Base-by-base conservation (phyloP, 2,329 filamentous ascomycete species). In the Arthrobotrys iridis region DNA sequence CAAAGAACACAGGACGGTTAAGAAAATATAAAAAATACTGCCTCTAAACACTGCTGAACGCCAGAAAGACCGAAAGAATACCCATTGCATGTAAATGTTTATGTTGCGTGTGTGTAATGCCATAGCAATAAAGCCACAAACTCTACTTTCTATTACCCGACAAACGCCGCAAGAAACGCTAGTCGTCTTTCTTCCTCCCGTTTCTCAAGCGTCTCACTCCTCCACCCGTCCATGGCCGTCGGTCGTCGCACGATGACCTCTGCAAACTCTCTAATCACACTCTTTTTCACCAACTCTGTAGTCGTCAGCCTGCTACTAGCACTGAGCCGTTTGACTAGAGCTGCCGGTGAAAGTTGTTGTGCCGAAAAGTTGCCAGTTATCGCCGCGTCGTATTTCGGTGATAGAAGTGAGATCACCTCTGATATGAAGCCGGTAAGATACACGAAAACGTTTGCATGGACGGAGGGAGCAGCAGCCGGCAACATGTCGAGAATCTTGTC, bases 401-500 rank as follows among this genome's bases (percentile, higher is more conserved):
- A 78, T 10, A 79, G 63, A 11, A 78, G 73, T 13, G 70, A 67
- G 48, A 79, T 75, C 5, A 77, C 75, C 46, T 80, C 78, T 37
- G 77, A 67, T 24, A 79, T 62, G 45, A 79, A 80, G 1, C 78
- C 78, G 2, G 78, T 78, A 7, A 80, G 63, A 35, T 80, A 79
- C 3, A 80, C 63, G 43, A 80, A 79, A 2, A 80, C 77, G 30
- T 79, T 79, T 20, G 77, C 75, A 35, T 79, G 77, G 37, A 77
- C 77, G 7, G 77, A 72, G 10, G 77, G 78, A 18, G 67, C 76
- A 15, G 76, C 72, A 13, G 71, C 70, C 66, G 77, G 65, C 18
- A 76, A 26, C 48, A 75, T 77, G 30, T 79, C 77, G 10, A 79
- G 71, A n/a, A 79, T 77, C 77, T 83, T 11, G 84, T 81, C 11